phyloP scores from a whole-genome alignment of 1,139 yeast species.

The Barnettozyma hawaiiensis region DNA sequence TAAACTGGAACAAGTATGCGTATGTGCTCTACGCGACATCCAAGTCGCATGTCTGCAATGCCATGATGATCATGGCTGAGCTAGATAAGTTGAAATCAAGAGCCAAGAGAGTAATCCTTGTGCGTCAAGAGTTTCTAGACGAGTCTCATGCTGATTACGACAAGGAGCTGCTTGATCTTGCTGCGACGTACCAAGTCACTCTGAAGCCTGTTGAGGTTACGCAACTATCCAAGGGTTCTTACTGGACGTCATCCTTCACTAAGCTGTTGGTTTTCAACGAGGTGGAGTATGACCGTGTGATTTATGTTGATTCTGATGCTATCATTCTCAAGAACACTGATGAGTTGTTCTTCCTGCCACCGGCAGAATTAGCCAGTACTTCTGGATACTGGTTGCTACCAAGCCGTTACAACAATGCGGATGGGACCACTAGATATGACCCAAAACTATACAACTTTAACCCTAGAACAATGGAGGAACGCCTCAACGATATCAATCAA shows the following conservation, averaged over 20 bases:
- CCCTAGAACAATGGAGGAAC: slow-evolving; percentile 14
- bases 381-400: slow-evolving; percentile 25
- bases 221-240: slow-evolving; percentile 17
- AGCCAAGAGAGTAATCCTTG: slow-evolving; percentile 36
- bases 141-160: slow-evolving; percentile 12
- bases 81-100: slow-evolving; percentile 29
- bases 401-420: neutral
- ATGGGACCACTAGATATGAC: slow-evolving; percentile 3
- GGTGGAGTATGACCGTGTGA: slow-evolving; percentile 38
- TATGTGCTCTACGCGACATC: slow-evolving; percentile 44
- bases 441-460: slow-evolving; percentile 7
- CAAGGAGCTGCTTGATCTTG: neutral
- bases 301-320: slow-evolving; percentile 38
- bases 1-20: slow-evolving; percentile 34
- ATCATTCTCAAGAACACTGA: slow-evolving; percentile 31
- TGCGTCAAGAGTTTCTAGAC: slow-evolving; percentile 23
- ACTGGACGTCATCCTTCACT: slow-evolving; percentile 49
- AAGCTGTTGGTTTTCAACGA: slow-evolving; percentile 46
- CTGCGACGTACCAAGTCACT: slow-evolving; percentile 25
- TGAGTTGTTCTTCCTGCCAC: slow-evolving; percentile 41
- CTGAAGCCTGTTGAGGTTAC: slow-evolving; percentile 17
- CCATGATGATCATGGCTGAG: slow-evolving; percentile 35
- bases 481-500: slow-evolving; percentile 6
- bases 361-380: slow-evolving; percentile 29
- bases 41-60: slow-evolving; percentile 35